Conservation (phyloP, 2,329 filamentous ascomycete genomes). For the Zymoseptoria tritici region DNA sequence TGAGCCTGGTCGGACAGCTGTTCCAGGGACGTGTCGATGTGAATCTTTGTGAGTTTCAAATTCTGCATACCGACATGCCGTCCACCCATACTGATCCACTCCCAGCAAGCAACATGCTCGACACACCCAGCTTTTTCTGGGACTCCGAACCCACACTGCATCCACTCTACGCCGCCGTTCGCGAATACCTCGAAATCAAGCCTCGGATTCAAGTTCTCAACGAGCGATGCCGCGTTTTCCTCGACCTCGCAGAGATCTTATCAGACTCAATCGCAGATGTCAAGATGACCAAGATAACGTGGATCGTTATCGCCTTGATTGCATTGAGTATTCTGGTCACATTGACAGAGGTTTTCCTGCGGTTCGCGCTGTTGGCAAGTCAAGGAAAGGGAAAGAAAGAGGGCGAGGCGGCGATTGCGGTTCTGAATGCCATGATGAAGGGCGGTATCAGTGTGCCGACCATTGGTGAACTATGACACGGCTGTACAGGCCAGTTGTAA, state of each 20-base stretch:
- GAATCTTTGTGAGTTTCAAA: conserved; percentile 71
- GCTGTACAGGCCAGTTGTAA: background rate
- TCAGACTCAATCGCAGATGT: conserved; percentile 86
- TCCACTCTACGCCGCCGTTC: conserved; percentile 86
- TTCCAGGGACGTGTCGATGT: conserved; percentile 96
- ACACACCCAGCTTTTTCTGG: conserved; percentile 98
- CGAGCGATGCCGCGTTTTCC: conserved; percentile 90
- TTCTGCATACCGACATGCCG: background rate
- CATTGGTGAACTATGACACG: background rate
- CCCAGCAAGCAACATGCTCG: conserved; percentile 84
- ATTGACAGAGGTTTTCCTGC: conserved; percentile 75
- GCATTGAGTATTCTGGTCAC: conserved; percentile 86
- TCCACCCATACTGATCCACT: background rate
- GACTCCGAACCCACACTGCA: conserved; percentile 91
- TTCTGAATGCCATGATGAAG: conserved; percentile 4
- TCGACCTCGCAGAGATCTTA: conserved; percentile 91
- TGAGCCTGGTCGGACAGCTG: conserved; percentile 79
- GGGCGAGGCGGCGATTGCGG: conserved; percentile 5
- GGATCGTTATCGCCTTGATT: conserved; percentile 96
- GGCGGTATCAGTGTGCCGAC: background rate
- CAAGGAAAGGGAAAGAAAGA: conserved; percentile 11
- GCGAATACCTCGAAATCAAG: conserved; percentile 96
- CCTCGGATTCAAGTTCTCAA: conserved; percentile 94
- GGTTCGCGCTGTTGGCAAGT: conserved; percentile 64
- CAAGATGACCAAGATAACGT: conserved; percentile 93